These are phyloP conservation scores for Helianthus annuus DNA, from an alignment of 129 eudicot genomes.

Conservation along the genomic window DNA sequence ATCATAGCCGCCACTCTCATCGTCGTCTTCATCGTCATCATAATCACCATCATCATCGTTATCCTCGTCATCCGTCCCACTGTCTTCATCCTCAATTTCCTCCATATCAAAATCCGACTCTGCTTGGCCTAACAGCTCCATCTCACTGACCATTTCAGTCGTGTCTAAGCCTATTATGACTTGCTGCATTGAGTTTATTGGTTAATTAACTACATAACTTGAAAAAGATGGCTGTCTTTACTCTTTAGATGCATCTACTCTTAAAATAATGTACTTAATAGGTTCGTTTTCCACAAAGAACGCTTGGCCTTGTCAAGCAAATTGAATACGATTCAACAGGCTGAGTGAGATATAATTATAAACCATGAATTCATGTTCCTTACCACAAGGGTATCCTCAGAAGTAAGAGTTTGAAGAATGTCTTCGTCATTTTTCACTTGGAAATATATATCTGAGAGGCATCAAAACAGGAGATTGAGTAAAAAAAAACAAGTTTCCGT, in stretches of 20 bases:
- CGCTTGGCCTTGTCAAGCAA: constrained; percentile 15
- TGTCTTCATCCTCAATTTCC: constrained; percentile 69
- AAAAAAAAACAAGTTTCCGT: constrained; percentile 18
- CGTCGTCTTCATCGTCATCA: constrained; percentile 55
- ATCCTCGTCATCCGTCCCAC: constrained; percentile 65
- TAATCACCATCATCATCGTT: constrained; percentile 55
- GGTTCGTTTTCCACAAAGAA: constrained; percentile 10
- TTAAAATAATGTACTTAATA: not conserved
- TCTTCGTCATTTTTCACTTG: constrained; percentile 95
- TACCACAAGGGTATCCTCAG: constrained; percentile 88
- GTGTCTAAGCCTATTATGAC: constrained; percentile 90
- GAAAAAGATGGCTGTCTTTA: not conserved
- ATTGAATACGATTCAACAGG: constrained; percentile 1
- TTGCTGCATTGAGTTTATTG: constrained; percentile 71
- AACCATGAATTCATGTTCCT: constrained; percentile 30
- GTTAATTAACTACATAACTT: constrained; percentile 32
- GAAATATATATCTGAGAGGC: constrained; percentile 78
- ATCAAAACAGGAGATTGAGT: constrained; percentile 21
- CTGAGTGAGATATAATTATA: not conserved
- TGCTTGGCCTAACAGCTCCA: constrained; percentile 63
- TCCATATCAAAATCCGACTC: constrained; percentile 66
- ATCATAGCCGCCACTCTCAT: constrained; percentile 50
- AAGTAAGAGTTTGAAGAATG: constrained; percentile 67
- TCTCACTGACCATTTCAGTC: constrained; percentile 74
- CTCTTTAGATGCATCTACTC: constrained; percentile 17